These are phyloP conservation scores for Mycena alexandri DNA, from an alignment of 768 basidiomycete genomes.

Conservation along the genomic window DNA sequence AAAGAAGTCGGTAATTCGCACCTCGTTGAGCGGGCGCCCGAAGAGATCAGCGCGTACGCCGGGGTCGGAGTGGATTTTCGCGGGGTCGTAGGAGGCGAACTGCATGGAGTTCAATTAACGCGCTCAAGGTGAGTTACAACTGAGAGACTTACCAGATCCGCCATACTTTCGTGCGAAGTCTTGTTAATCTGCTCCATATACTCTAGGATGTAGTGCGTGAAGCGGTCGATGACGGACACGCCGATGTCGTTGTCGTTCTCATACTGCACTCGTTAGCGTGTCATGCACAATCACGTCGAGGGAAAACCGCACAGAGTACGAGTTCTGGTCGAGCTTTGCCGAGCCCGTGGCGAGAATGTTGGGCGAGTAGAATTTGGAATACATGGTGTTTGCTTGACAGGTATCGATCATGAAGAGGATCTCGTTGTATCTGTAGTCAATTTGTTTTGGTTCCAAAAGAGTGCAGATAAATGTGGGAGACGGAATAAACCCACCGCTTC, in stretches of 20 bases:
- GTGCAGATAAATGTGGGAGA: not conserved
- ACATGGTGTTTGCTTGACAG: conserved; percentile 97
- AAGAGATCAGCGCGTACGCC: conserved; percentile 93
- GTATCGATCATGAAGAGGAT: conserved; percentile 99
- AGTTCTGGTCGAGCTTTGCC: conserved; percentile 86
- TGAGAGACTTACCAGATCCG: conserved; percentile 77
- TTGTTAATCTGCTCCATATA: conserved; percentile 95
- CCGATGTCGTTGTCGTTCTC: conserved; percentile 95
- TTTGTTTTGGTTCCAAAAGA: not conserved
- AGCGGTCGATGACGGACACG: conserved; percentile 95
- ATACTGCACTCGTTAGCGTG: conserved; percentile 63
- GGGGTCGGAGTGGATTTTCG: conserved; percentile 83
- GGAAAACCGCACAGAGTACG: conserved; percentile 78
- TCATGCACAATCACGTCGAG: not conserved
- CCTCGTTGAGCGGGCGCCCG: conserved; percentile 68
- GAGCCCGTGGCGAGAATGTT: conserved; percentile 94
- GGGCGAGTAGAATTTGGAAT: conserved; percentile 92
- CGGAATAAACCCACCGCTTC: conserved; percentile 72
- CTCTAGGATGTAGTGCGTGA: conserved; percentile 91
- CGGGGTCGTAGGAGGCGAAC: conserved; percentile 86
- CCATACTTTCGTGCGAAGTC: conserved; percentile 83
- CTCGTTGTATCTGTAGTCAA: conserved; percentile 82
- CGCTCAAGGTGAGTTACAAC: not conserved
- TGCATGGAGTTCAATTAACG: conserved; percentile 45
- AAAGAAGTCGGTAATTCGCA: conserved; percentile 86